Evolutionary conservation across 2,329 filamentous ascomycete genomes (phyloP), one percentile per base, ranked within the genome.

Genomic region (Pseudogymnoascus sp.): DNA sequence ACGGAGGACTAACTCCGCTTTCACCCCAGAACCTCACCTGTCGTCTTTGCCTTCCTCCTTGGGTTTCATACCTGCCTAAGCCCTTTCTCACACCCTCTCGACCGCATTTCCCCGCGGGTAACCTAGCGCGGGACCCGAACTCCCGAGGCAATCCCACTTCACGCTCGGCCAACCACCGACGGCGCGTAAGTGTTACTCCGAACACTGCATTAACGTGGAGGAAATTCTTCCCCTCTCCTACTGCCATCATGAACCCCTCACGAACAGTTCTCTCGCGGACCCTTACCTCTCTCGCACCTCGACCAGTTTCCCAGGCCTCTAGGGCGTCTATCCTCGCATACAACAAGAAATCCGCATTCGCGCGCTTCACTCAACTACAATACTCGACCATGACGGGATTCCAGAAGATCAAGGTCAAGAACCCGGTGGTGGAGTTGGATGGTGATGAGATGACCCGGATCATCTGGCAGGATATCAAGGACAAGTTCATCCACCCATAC

Each of bases 401-500:
- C 71, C 81, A 84, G 74, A 99, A 97, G 88, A 97, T 97, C 84
- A 94, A 96, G 85, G 94, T 99, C 82, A 92, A 96, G 87, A 97
- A 96, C 79, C 94, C 94, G 69, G 88, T 99, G 76, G 94, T 99
- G 77, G 94, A 97, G 82, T 85, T 97, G 73, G 93, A 97, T 76
- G 93, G 93, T 73, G 86, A 89, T 72, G 86, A 92, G 87, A 97
- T 97, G 94, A 99, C 94, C 72, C 85, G 94, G 73, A 92, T 99
- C 77, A 99, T 99, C 82, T 99, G 94, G 94, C 83, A 97, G 82
- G 87, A 90, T 77, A 99, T 99, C 85, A 97, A 97, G 85, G 90
- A 97, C 80, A 96, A 95, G 84, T 93, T 97, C 82, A 97, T 97
- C 79, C 83, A 88, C 79, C 92, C 92, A 63, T 97, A 94, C 80